Evolutionary conservation across 2,329 filamentous ascomycete species (phyloP), one percentile per base, ranked within the genome.

Genomic region (Massarina eburnea): DNA sequence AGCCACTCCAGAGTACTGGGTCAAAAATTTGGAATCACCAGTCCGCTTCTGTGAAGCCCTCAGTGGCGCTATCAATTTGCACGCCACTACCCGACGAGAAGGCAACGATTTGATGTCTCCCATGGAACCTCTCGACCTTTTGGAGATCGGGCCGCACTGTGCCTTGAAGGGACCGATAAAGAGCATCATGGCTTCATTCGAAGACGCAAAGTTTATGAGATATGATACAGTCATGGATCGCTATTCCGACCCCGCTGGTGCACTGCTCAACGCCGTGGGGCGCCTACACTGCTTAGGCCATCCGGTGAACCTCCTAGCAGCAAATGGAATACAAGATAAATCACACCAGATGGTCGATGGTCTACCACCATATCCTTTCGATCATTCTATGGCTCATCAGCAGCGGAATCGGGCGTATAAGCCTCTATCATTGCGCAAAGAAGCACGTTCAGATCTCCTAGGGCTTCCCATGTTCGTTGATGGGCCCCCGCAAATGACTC

Each of bases 21-120:
- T 66, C 2, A 45, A 61, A 8, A 74, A 74, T 46, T 66, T 72
- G 58, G 43, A 72, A 8, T 59, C 48, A 1, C 65, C 65, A 5
- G 72, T 72, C 2, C 52, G 49, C n/a, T 64, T 76, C 14, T 63
- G 51, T 1, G 33, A 45, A 12, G 46, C 46, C 5, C 19, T 48
- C 8, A 39, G n/a, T 8, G 10, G 27, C 5, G 17, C 32, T 43
- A 30, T 33, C 29, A 2, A 6, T 26, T 26, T 18, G 14, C 22
- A 27, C 12, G 20, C 19, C 3, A 10, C 21, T 2, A 33, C 5
- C 3, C 9, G 8, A n/a, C 5, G 1, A 10, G 8, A 7, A 8
- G 14, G 14, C 10, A 14, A 3, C 8, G 21, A 15, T 3, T 22
- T 22, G 10, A 21, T 10, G 4, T 22, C 21, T n/a, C n/a, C n/a